Evolutionary conservation across 2,329 filamentous ascomycete genomes (phyloP).

Genomic region (Fusarium torulosum): DNA sequence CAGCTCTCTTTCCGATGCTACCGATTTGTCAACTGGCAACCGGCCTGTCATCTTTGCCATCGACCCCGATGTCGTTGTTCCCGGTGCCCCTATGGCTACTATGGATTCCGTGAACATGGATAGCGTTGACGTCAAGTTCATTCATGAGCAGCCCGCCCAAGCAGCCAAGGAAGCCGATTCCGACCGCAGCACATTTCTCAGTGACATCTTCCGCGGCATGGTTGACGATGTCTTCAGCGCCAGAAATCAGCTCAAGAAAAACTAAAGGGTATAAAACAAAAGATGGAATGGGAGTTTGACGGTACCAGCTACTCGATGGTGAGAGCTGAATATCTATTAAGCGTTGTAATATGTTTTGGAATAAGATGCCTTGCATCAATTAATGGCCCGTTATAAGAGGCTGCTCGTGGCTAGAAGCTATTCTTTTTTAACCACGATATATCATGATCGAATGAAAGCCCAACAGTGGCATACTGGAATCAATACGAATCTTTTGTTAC

Average conservation of each 20-base stretch:
- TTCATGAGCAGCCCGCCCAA: constrained; percentile 54
- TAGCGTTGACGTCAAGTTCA: constrained; percentile 67
- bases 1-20: constrained; percentile 58
- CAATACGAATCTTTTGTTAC: constrained; percentile 26
- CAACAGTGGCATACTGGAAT: constrained; percentile 33
- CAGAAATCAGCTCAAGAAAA: constrained; percentile 26
- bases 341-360: constrained; percentile 43
- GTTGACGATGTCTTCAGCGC: constrained; percentile 61
- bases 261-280: constrained; percentile 15
- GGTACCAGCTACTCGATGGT: constrained; percentile 19
- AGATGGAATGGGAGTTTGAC: constrained; percentile 9
- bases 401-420: constrained; percentile 17
- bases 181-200: constrained; percentile 61
- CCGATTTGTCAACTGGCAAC: constrained; percentile 57
- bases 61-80: constrained; percentile 65
- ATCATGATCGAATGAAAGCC: constrained; percentile 31
- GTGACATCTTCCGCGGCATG: constrained; percentile 68
- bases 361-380: constrained; percentile 28
- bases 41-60: constrained; percentile 67
- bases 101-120: constrained; percentile 70
- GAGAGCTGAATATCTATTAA: constrained; percentile 36
- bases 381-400: constrained; percentile 32
- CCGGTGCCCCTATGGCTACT: constrained; percentile 66
- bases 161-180: constrained; percentile 43
- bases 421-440: constrained; percentile 27